Evolutionary conservation across 192 early-diverging fungal genomes (phyloP).

Genomic region (Coemansia interrupta): DNA sequence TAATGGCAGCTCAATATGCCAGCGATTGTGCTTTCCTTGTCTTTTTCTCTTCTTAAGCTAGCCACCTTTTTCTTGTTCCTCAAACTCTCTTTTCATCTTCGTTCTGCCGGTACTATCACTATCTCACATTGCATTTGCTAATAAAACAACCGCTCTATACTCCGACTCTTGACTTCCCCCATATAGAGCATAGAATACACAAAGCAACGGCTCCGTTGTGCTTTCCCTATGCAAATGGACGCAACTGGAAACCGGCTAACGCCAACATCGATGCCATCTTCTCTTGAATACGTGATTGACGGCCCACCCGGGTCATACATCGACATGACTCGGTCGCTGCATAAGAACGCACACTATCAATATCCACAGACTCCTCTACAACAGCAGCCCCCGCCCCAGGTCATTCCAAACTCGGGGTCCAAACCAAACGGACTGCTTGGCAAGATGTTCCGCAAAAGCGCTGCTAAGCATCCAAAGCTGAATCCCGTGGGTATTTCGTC

Average conservation of each 20-base stretch:
- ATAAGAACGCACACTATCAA: conserved; percentile 8
- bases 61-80: not conserved
- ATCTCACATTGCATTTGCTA: not conserved
- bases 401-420: conserved; percentile 1
- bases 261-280: conserved; percentile 14
- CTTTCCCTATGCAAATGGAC: conserved; percentile 4
- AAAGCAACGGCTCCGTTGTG: not conserved
- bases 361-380: conserved; percentile 6
- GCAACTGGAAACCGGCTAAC: conserved; percentile 1
- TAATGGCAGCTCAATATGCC: too few species aligned
- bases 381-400: conserved; percentile 9
- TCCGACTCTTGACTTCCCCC: not conserved
- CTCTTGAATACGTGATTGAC: conserved; percentile 11
- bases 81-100: conserved; percentile 1
- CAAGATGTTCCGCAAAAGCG: conserved; percentile 49
- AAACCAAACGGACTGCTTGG: conserved; percentile 32
- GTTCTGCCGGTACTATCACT: not conserved
- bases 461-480: conserved; percentile 42
- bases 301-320: not conserved
- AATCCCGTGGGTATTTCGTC: conserved; percentile 48
- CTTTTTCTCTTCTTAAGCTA: not conserved
- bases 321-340: conserved; percentile 1
- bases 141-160: not conserved
- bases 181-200: not conserved
- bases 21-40: not conserved